These are phyloP conservation scores for Tulasnella sp. DNA, from an alignment of 768 basidiomycete genomes.

Conservation along the genomic window DNA sequence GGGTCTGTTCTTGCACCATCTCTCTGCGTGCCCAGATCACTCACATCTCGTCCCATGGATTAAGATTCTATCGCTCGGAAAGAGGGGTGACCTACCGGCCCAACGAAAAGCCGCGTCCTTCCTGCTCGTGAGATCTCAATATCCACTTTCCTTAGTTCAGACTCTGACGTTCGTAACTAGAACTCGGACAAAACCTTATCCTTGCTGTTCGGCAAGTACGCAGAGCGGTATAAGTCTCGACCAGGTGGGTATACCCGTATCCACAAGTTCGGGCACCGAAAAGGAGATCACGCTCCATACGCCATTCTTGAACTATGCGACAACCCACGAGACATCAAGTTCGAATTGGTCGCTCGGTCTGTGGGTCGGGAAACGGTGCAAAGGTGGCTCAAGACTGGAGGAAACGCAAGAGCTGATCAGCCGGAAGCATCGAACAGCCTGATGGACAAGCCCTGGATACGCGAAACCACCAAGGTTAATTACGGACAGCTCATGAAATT, in stretches of 20 bases:
- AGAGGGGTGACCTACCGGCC: constrained; percentile 64
- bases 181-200: constrained; percentile 51
- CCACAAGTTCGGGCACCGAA: constrained; percentile 78
- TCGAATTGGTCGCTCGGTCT: constrained; percentile 78
- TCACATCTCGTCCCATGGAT: not conserved
- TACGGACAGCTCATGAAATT: constrained; percentile 61
- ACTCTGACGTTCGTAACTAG: constrained; percentile 14
- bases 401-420: constrained; percentile 41
- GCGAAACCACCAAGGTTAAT: constrained; percentile 62
- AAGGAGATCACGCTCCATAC: constrained; percentile 85
- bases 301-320: constrained; percentile 94
- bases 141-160: not conserved
- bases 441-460: constrained; percentile 35
- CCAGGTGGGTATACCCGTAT: constrained; percentile 94
- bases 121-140: constrained; percentile 39
- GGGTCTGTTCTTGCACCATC: constrained; percentile 6
- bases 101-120: constrained; percentile 64
- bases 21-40: too few species aligned
- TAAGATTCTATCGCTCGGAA: constrained; percentile 42
- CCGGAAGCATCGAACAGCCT: constrained; percentile 32
- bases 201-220: constrained; percentile 75
- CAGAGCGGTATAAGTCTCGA: constrained; percentile 65
- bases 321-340: constrained; percentile 76
- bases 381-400: constrained; percentile 2
- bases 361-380: constrained; percentile 58